A percentile compares a stretch with the other conserved stretches of the same genome.
phyloP scores from a whole-genome alignment of 495 filamentous ascomycete species.

The Astrocystis sublimbata region DNA sequence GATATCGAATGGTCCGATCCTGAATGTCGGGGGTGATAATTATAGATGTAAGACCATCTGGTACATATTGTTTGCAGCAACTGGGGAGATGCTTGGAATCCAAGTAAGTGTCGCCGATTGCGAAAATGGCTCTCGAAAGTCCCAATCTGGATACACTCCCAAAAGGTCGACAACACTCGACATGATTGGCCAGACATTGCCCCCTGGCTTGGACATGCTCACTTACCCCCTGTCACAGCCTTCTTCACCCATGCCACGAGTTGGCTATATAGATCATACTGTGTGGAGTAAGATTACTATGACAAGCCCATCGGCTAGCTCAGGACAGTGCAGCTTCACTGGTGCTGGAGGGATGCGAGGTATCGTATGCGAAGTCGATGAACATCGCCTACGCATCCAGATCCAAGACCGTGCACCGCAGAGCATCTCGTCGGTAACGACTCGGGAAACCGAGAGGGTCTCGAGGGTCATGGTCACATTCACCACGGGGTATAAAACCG shows the following conservation, averaged over 20 bases:
- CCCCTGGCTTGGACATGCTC: constrained; percentile 15
- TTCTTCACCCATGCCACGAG: not conserved
- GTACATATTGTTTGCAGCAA: not conserved
- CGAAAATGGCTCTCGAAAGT: constrained; percentile 13
- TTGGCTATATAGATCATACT: not conserved
- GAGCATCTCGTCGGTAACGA: too few relatives aligned
- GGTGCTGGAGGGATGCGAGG: too few relatives aligned
- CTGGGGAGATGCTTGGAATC: not conserved
- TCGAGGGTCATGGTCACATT: too few relatives aligned
- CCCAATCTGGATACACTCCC: constrained; percentile 24
- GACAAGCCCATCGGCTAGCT: constrained; percentile 8
- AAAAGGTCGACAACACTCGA: constrained; percentile 16
- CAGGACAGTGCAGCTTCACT: not conserved
- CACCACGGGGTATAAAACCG: too few relatives aligned
- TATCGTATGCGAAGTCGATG: too few relatives aligned
- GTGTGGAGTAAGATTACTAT: constrained; percentile 21
- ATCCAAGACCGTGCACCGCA: too few relatives aligned
- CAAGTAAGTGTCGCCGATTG: not conserved
- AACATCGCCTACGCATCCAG: too few relatives aligned
- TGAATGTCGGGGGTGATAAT: too few relatives aligned
- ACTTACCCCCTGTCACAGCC: constrained; percentile 5
- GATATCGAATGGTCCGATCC: too few relatives aligned
- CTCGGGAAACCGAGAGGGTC: too few relatives aligned
- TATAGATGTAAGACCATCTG: too few relatives aligned
- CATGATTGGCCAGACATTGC: constrained; percentile 11